Conservation (phyloP, 2,329 filamentous ascomycete genomes). For the Xylaria sp. region DNA sequence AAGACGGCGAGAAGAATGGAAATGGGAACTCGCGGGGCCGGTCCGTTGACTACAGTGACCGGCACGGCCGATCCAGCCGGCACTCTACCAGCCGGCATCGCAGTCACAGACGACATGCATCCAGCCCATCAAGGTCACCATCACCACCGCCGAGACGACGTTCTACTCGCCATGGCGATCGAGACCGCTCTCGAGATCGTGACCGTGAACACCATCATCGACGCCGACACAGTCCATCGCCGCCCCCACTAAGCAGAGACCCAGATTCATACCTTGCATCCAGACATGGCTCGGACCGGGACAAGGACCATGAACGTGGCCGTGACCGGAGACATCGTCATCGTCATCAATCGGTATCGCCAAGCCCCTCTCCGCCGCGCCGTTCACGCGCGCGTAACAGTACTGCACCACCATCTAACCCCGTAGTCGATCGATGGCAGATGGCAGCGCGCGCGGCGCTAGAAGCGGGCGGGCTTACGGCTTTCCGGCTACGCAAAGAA, state of each 20-base stretch:
- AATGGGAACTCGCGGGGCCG: slow-evolving; percentile 26
- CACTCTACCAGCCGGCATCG: slow-evolving; percentile 36
- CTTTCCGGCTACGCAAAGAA: slow-evolving; percentile 58
- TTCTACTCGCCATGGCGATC: slow-evolving; percentile 36
- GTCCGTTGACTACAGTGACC: slow-evolving; percentile 39
- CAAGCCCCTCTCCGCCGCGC: slow-evolving; percentile 36
- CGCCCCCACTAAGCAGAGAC: slow-evolving; percentile 33
- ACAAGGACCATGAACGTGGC: slow-evolving; percentile 37
- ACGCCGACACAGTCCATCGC: slow-evolving; percentile 31
- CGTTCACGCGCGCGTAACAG: slow-evolving; percentile 31
- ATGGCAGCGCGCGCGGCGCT: slow-evolving; percentile 58
- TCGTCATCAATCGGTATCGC: slow-evolving; percentile 36
- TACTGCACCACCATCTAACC: slow-evolving; percentile 31
- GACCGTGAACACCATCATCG: slow-evolving; percentile 18
- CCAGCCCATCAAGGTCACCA: slow-evolving; percentile 44
- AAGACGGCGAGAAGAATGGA: slow-evolving; percentile 28
- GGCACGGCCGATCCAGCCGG: slow-evolving; percentile 33
- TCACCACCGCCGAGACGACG: slow-evolving; percentile 38
- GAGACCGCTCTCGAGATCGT: slow-evolving; percentile 17
- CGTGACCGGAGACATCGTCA: slow-evolving; percentile 38
- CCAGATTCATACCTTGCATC: slow-evolving; percentile 32
- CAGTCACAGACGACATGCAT: slow-evolving; percentile 38
- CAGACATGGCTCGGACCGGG: slow-evolving; percentile 16
- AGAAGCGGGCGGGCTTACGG: slow-evolving; percentile 60
- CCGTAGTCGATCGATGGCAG: slow-evolving; percentile 46